Evolutionary conservation across 257 asterid species (phyloP), one percentile per base, ranked within the genome.

Genomic region (Nicotiana noctiflora): DNA sequence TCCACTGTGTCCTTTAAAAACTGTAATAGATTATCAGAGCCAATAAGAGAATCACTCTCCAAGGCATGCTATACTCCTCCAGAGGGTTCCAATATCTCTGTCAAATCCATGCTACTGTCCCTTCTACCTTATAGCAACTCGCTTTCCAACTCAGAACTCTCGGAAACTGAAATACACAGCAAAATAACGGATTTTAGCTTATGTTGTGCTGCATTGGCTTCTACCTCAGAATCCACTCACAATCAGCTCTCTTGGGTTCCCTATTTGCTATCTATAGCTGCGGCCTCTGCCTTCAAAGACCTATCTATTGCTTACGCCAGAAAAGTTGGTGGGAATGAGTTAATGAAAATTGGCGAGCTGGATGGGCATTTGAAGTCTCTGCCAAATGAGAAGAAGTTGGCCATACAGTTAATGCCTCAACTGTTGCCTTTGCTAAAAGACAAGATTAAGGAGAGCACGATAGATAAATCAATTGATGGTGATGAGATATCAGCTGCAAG

Each of bases 201-300:
- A 80, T 92, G 91, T 83, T 90, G 92, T 75, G 97, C 97, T 9
- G 97, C 96, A 1, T 86, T 96, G 83, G 89, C 97, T 25, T 88
- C 97, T 25, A 91, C 99, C 21, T 60, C 86, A 14, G 64, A 79
- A 70, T 82, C 99, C 79, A 67, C 93, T 11, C 82, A 76, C 75
- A 88, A 80, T 14, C 97, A 96, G 18, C 95, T 92, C 52, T 84
- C 84, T 6, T 95, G 99, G 99, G 80, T 93, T 29, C 90, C 97
- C 23, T 49, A 44, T 23, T 86, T 91, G 0, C 91, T 95, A 61
- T 84, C 95, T 11, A 52, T 63, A 6, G 68, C 80, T 13, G 94
- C 96, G 13, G 55, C 44, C n/a, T 83, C 90, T n/a, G 90, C 94
- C 23, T 86, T 92, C 77, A 70, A 55, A 6, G 89, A 86, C 10